Percentiles rank a stretch among this genome's conserved stretches.
phyloP scores from a whole-genome alignment of 495 filamentous ascomycete genomes.

The Lophium mytilinum region DNA sequence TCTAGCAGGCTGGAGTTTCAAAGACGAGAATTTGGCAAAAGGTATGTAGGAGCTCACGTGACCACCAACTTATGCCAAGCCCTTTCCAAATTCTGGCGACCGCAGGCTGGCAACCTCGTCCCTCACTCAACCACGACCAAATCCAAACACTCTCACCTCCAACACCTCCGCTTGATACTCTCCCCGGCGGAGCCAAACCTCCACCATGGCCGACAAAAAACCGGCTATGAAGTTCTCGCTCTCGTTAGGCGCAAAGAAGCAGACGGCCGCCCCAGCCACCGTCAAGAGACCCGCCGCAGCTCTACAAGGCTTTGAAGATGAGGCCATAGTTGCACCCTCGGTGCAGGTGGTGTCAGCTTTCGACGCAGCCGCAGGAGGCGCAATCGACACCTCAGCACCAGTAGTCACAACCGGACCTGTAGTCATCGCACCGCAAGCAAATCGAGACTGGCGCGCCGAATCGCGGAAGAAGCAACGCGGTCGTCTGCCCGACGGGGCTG shows the following conservation, averaged over 20 bases:
- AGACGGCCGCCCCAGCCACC: neutral
- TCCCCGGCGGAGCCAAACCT: neutral
- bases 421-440: conserved; percentile 14
- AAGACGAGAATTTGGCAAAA: no score
- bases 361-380: conserved; percentile 14
- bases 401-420: neutral
- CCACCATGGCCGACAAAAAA: neutral
- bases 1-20: no score
- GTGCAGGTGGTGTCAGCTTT: conserved; percentile 11
- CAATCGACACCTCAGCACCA: conserved; percentile 4
- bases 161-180: neutral
- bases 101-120: no score
- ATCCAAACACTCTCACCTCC: neutral
- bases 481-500: neutral
- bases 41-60: no score
- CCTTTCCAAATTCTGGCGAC: no score
- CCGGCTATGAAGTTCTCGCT: conserved; percentile 21
- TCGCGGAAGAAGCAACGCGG: conserved; percentile 1
- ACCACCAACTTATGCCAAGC: no score
- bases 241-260: conserved; percentile 10
- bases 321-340: conserved; percentile 3
- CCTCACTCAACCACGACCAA: neutral
- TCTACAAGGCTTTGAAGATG: conserved; percentile 16
- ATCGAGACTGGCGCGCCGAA: conserved; percentile 16
- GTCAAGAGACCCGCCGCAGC: conserved; percentile 9